These are phyloP conservation scores for Solanum etuberosum DNA, from an alignment of 257 asterid genomes.

Conservation along the genomic window DNA sequence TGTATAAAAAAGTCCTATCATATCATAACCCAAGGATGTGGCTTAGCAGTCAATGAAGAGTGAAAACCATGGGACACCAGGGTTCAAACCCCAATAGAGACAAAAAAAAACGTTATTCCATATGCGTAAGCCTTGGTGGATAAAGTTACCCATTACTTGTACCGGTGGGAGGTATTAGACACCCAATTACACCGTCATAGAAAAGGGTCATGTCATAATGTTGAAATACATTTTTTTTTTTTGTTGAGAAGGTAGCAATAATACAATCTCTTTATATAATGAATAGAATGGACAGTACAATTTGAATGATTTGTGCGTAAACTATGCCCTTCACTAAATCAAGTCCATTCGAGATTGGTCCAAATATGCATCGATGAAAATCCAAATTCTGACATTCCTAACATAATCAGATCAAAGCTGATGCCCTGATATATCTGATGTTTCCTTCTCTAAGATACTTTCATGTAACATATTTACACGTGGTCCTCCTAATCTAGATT, in stretches of 20 bases:
- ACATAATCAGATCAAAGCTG: background rate
- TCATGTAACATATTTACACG: background rate
- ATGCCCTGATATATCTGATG: background rate
- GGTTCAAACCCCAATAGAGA: background rate
- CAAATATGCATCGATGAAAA: background rate
- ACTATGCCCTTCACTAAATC: background rate
- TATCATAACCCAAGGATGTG: background rate
- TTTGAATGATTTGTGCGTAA: background rate
- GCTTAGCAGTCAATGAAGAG: background rate
- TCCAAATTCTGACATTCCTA: background rate
- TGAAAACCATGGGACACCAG: background rate
- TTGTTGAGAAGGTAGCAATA: background rate
- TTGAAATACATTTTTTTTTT: background rate
- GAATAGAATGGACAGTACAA: background rate
- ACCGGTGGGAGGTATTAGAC: background rate
- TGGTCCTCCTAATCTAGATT: background rate
- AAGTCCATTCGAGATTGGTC: background rate
- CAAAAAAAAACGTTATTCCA: background rate
- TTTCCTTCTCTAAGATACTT: background rate
- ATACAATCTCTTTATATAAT: background rate
- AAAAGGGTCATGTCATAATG: background rate
- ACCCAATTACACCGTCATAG: background rate
- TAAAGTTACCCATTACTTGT: background rate
- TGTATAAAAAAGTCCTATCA: background rate
- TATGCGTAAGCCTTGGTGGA: background rate